phyloP scores from a whole-genome alignment of 78 protist species.

The Dictyostelium discoideum region dicty_2.7 NC_007089.4:5439501-5440000 shows the following conservation, averaged over 20 bases:
- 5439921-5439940: no score
- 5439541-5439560: constrained; percentile 7
- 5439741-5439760: neutral
- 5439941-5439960: neutral
- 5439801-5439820: neutral
- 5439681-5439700: neutral
- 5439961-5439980: constrained; percentile 66
- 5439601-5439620: no score
- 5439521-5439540: neutral
- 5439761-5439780: neutral
- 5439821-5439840: neutral
- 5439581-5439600: neutral
- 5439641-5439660: no score
- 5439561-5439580: neutral
- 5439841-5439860: neutral
- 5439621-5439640: neutral
- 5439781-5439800: neutral
- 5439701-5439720: neutral
- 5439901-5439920: neutral
- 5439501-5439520: neutral
- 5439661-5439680: neutral
- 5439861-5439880: no score
- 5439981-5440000: constrained; percentile 59
- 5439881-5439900: neutral
- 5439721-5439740: no score